Conservation (phyloP, 176 grass and related monocot genomes). For the Triticum monococcum region DNA sequence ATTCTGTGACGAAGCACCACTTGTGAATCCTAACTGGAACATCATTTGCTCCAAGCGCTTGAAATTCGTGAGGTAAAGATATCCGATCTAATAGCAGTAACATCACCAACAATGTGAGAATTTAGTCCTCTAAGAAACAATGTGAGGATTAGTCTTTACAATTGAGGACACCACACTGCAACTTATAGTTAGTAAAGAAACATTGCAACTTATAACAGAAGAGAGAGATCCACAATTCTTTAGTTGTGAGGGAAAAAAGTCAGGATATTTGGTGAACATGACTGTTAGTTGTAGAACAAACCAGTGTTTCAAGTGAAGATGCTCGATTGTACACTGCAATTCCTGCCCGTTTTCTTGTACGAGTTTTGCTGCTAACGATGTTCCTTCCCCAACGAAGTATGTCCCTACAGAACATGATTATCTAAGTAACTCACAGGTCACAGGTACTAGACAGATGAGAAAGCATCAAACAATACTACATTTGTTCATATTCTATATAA, state of each 20-base stretch:
- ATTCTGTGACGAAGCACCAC: conserved; percentile 74
- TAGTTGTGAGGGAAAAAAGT: neutral
- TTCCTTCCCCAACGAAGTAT: conserved; percentile 96
- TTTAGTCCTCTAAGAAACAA: neutral
- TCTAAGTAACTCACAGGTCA: conserved; percentile 6
- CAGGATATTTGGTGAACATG: neutral
- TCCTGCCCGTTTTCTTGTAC: conserved; percentile 83
- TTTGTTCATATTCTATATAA: neutral
- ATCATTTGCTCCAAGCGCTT: conserved; percentile 88
- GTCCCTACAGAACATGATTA: conserved; percentile 52
- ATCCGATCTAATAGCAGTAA: conserved; percentile 64
- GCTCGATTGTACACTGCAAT: conserved; percentile 85
- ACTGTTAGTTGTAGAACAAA: conserved; percentile 23
- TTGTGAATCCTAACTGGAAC: conserved; percentile 92
- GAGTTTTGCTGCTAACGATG: conserved; percentile 89
- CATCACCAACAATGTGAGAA: neutral
- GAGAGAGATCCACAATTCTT: too few relatives aligned
- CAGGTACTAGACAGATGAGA: neutral
- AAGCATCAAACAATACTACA: neutral
- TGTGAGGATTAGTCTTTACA: neutral
- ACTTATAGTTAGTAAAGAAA: neutral
- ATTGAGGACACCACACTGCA: neutral
- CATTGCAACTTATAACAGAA: neutral
- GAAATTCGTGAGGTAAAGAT: conserved; percentile 90
- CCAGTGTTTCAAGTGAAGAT: conserved; percentile 96